phyloP scores from a whole-genome alignment of 2,329 filamentous ascomycete genomes.

The Venturia effusa region DNA sequence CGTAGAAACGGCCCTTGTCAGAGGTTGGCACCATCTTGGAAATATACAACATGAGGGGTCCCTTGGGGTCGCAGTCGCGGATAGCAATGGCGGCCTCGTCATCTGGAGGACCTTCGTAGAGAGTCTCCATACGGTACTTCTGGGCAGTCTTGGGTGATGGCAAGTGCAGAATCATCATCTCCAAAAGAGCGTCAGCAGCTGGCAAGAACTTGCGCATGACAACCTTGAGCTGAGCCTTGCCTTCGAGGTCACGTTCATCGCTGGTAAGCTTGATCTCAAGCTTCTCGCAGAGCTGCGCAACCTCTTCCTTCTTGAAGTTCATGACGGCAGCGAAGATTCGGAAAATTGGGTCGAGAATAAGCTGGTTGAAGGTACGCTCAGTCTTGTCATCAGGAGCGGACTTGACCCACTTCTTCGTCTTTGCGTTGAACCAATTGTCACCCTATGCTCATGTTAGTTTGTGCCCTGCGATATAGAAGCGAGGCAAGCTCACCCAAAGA shows the following conservation, averaged over 20 bases:
- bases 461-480: not conserved
- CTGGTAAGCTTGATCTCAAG: slow-evolving; percentile 80
- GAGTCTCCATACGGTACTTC: slow-evolving; percentile 94
- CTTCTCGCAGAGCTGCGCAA: slow-evolving; percentile 74
- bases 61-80: slow-evolving; percentile 96
- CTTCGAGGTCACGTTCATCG: slow-evolving; percentile 88
- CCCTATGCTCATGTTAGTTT: slow-evolving; percentile 38
- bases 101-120: slow-evolving; percentile 95
- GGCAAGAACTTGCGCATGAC: slow-evolving; percentile 99
- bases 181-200: slow-evolving; percentile 91
- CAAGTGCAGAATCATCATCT: slow-evolving; percentile 99
- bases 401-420: slow-evolving; percentile 99
- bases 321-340: slow-evolving; percentile 93
- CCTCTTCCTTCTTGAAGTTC: slow-evolving; percentile 98
- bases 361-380: slow-evolving; percentile 99
- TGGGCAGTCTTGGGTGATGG: slow-evolving; percentile 93
- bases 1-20: slow-evolving; percentile 99
- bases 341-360: slow-evolving; percentile 99
- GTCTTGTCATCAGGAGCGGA: slow-evolving; percentile 65
- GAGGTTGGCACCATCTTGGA: slow-evolving; percentile 99
- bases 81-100: slow-evolving; percentile 92
- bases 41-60: slow-evolving; percentile 98
- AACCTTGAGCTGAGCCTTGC: slow-evolving; percentile 95
- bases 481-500: slow-evolving; percentile 65
- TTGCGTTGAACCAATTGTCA: slow-evolving; percentile 99